Conservation (phyloP, 2,329 filamentous ascomycete species). For the Chaetomium strumarium region DNA sequence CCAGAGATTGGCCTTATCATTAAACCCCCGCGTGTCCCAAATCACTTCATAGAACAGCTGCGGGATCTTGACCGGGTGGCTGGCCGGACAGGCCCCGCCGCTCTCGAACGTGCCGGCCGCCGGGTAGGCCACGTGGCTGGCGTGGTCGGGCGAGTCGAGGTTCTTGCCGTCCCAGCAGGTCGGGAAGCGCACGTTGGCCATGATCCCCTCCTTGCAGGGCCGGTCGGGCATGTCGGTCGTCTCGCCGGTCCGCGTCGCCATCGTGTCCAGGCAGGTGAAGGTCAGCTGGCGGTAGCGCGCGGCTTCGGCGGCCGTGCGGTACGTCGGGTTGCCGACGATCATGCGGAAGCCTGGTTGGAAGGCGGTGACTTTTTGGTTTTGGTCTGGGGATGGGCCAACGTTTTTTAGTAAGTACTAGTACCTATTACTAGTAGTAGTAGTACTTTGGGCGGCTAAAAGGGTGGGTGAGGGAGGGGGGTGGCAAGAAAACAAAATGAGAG, state of each 20-base stretch:
- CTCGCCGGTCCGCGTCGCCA: slow-evolving; percentile 36
- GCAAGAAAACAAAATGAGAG: too few species aligned
- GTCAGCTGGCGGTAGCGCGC: slow-evolving; percentile 32
- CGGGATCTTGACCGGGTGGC: slow-evolving; percentile 27
- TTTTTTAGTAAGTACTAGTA: too few species aligned
- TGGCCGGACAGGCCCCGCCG: slow-evolving; percentile 24
- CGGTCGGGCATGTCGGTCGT: slow-evolving; percentile 35
- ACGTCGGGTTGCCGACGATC: neutral
- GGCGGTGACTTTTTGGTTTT: neutral
- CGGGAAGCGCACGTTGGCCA: slow-evolving; percentile 39
- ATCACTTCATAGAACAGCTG: slow-evolving; percentile 39
- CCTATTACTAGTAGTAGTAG: too few species aligned
- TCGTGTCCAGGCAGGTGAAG: slow-evolving; percentile 37
- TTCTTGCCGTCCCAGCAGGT: slow-evolving; percentile 50
- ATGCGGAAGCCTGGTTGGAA: slow-evolving; percentile 19
- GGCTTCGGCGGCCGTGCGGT: slow-evolving; percentile 25
- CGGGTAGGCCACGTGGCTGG: slow-evolving; percentile 42
- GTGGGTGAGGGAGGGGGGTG: too few species aligned
- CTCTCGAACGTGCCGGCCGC: slow-evolving; percentile 26
- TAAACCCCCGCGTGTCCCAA: slow-evolving; percentile 36
- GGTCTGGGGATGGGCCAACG: slow-evolving; percentile 8
- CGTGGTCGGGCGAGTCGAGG: slow-evolving; percentile 41
- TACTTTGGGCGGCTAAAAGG: too few species aligned
- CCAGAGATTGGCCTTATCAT: slow-evolving; percentile 28
- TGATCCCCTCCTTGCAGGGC: slow-evolving; percentile 37